Evolutionary conservation across 371 early-diverging fungal genomes (phyloP).

Genomic region (Mycotypha africana): DNA sequence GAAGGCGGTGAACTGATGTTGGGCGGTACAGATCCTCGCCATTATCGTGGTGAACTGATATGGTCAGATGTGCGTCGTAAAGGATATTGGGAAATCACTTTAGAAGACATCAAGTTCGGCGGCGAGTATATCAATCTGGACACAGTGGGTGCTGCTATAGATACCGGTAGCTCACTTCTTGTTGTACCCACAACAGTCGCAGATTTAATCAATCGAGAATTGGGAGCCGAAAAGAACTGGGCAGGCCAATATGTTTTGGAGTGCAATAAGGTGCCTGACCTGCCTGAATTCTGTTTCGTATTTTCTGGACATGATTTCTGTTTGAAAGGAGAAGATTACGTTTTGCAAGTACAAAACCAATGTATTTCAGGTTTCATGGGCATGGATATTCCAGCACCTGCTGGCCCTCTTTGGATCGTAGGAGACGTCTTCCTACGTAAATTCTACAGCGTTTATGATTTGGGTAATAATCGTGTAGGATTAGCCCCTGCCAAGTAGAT

Average conservation of each 20-base stretch:
- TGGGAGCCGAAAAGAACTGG: constrained; percentile 91
- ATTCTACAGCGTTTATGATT: constrained; percentile 87
- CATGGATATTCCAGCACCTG: constrained; percentile 74
- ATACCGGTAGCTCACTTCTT: constrained; percentile 81
- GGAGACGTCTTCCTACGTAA: constrained; percentile 93
- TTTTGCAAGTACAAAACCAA: constrained; percentile 73
- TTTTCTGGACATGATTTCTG: constrained; percentile 71
- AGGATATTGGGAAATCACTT: constrained; percentile 93
- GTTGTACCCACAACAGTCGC: constrained; percentile 74
- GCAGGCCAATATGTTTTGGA: constrained; percentile 86
- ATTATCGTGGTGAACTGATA: constrained; percentile 67
- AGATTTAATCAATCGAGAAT: constrained; percentile 77
- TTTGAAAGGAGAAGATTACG: constrained; percentile 60
- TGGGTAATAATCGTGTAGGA: constrained; percentile 84
- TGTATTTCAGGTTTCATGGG: constrained; percentile 95
- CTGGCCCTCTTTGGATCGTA: constrained; percentile 55
- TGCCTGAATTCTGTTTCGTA: constrained; percentile 76
- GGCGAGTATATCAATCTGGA: constrained; percentile 55
- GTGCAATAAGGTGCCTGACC: constrained; percentile 54
- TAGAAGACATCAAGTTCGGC: constrained; percentile 71
- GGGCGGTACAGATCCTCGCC: constrained; percentile 73
- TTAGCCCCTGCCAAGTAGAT: constrained; percentile 37
- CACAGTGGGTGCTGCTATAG: constrained; percentile 71
- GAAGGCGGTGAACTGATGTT: constrained; percentile 82
- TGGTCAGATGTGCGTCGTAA: constrained; percentile 83